Evolutionary conservation across 2,329 filamentous ascomycete species (phyloP).

Genomic region (Fusarium duplospermum): DNA sequence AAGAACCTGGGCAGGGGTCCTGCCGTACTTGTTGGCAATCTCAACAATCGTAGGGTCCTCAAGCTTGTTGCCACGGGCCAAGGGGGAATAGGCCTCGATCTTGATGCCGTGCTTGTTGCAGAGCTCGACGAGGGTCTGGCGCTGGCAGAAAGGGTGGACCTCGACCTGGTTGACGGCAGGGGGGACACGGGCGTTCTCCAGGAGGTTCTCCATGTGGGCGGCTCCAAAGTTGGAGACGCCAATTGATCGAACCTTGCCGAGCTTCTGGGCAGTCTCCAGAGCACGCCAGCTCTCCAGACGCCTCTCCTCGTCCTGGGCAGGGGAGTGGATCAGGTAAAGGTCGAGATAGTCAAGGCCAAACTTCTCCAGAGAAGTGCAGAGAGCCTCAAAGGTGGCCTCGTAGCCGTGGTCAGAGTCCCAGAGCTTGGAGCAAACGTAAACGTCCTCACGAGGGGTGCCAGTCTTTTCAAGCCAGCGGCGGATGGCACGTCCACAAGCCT

Average conservation of each 20-base stretch:
- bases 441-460: constrained; percentile 71
- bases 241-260: constrained; percentile 75
- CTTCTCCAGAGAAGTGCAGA: constrained; percentile 74
- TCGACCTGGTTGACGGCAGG: constrained; percentile 85
- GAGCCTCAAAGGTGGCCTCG: constrained; percentile 65
- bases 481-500: constrained; percentile 77
- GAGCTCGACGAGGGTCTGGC: constrained; percentile 67
- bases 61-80: constrained; percentile 55
- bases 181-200: constrained; percentile 66
- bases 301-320: constrained; percentile 75
- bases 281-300: constrained; percentile 81
- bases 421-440: constrained; percentile 75
- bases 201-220: constrained; percentile 63
- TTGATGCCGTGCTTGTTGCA: constrained; percentile 67
- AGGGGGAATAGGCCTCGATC: constrained; percentile 64
- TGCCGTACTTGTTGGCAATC: constrained; percentile 37
- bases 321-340: constrained; percentile 73
- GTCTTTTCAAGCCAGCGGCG: constrained; percentile 74
- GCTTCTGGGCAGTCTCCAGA: constrained; percentile 72
- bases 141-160: constrained; percentile 79
- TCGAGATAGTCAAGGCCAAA: constrained; percentile 78
- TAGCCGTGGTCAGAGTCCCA: constrained; percentile 67
- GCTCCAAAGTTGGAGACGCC: constrained; percentile 85
- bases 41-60: constrained; percentile 58
- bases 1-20: constrained; percentile 33